A percentile compares a stretch with the other conserved stretches of the same genome.
Conservation (phyloP, 257 asterid species). For the Eustoma russellianum region DNA sequence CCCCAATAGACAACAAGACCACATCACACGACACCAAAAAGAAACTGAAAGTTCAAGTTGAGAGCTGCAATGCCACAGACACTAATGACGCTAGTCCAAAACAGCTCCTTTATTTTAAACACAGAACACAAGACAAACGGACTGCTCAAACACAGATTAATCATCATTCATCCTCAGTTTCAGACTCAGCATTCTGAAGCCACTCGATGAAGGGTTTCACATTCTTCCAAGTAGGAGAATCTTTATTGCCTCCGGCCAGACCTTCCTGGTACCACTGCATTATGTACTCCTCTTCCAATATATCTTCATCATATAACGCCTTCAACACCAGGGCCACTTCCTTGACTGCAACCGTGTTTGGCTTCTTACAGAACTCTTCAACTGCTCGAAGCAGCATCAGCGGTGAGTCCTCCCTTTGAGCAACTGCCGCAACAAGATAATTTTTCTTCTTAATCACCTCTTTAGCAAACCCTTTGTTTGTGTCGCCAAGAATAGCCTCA, state of each 20-base stretch:
- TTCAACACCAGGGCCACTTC: conserved; percentile 31
- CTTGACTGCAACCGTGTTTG: conserved; percentile 21
- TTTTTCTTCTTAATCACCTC: conserved; percentile 26
- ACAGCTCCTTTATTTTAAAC: too few species aligned
- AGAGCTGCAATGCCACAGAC: too few species aligned
- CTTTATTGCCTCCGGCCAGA: conserved; percentile 12
- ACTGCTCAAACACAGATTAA: not conserved
- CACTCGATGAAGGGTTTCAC: conserved; percentile 30
- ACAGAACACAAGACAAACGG: too few species aligned
- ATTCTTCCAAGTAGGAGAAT: conserved; percentile 26
- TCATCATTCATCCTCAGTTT: conserved; percentile 27
- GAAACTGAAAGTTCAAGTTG: too few species aligned
- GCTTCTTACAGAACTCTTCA: conserved; percentile 23
- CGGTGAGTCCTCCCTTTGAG: conserved; percentile 14
- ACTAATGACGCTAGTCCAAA: too few species aligned
- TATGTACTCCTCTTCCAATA: conserved; percentile 32
- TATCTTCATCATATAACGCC: conserved; percentile 29
- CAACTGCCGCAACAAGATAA: conserved; percentile 21
- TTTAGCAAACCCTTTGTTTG: conserved; percentile 28
- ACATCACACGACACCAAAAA: too few species aligned
- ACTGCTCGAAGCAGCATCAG: conserved; percentile 22
- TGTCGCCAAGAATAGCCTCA: conserved; percentile 25
- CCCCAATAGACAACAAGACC: too few species aligned
- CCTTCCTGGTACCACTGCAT: conserved; percentile 30
- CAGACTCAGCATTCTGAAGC: conserved; percentile 38